Percentiles rank a stretch among this genome's conserved stretches.
These are phyloP conservation scores for Tephrocybe sp. DNA, from an alignment of 768 basidiomycete genomes.

Conservation along the genomic window DNA sequence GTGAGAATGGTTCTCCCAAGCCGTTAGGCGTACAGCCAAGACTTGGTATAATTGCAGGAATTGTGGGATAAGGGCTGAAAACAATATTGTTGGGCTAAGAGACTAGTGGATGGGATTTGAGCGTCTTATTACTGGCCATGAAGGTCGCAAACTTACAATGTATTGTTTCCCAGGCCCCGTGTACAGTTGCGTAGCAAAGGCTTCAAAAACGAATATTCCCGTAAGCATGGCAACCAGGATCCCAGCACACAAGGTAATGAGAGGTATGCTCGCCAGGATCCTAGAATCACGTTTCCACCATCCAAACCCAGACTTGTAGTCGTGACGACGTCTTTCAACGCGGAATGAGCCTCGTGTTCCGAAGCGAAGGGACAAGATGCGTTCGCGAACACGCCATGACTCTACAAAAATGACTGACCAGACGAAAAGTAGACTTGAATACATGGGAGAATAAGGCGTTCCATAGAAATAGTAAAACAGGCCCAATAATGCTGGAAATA, in stretches of 20 bases:
- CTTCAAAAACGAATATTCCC: constrained; percentile 83
- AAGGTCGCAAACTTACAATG: constrained; percentile 52
- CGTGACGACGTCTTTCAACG: constrained; percentile 70
- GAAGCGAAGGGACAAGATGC: constrained; percentile 78
- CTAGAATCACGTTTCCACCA: constrained; percentile 79
- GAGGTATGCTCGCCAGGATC: constrained; percentile 64
- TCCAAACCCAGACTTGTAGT: constrained; percentile 48
- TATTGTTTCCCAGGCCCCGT: constrained; percentile 79
- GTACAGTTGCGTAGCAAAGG: constrained; percentile 87
- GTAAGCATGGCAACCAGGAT: constrained; percentile 71
- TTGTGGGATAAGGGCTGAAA: constrained; percentile 76
- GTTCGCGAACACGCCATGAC: constrained; percentile 87
- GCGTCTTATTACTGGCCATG: not conserved
- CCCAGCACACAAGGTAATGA: constrained; percentile 71
- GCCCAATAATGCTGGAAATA: constrained; percentile 74
- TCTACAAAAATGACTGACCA: constrained; percentile 90
- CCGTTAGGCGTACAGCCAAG: constrained; percentile 66
- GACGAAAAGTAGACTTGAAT: constrained; percentile 71
- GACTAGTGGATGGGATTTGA: constrained; percentile 39
- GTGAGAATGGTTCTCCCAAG: constrained; percentile 91
- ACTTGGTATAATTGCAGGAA: constrained; percentile 71
- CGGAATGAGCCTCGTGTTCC: constrained; percentile 75
- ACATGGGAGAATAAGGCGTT: constrained; percentile 70
- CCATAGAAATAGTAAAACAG: constrained; percentile 66
- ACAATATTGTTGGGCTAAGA: constrained; percentile 81